phyloP scores from a whole-genome alignment of 2,329 filamentous ascomycete genomes.

The Epichloe bromicola region DNA sequence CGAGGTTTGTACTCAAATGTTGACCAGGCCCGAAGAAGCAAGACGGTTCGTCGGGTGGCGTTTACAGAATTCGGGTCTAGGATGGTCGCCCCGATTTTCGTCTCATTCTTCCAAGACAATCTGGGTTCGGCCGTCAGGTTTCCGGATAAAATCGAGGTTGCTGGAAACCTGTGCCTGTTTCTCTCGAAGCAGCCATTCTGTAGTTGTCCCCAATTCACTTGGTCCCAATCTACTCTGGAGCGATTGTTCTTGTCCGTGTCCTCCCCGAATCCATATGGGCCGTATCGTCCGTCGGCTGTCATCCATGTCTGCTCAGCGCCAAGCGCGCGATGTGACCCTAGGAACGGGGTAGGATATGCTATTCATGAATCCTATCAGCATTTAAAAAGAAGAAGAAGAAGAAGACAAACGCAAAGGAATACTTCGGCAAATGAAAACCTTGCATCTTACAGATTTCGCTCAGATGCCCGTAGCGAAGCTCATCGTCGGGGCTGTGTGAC shows the following conservation, averaged over 20 bases:
- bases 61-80: constrained; percentile 5
- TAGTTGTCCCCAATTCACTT: constrained; percentile 2
- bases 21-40: constrained; percentile 14
- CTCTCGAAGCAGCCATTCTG: neutral
- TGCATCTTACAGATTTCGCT: neutral
- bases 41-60: constrained; percentile 14
- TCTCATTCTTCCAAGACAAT: neutral
- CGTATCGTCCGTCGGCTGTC: constrained; percentile 15
- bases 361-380: neutral
- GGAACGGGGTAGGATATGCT: constrained; percentile 18
- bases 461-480: neutral
- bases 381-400: neutral
- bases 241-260: constrained; percentile 13
- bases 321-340: constrained; percentile 18
- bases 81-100: neutral
- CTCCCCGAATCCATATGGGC: constrained; percentile 18
- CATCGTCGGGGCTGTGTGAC: neutral
- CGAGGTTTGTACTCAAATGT: constrained; percentile 47
- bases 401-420: neutral
- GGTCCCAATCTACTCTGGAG: constrained; percentile 17
- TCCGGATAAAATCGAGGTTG: neutral
- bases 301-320: constrained; percentile 18
- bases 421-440: neutral
- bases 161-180: neutral
- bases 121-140: neutral